Evolutionary conservation across 495 filamentous ascomycete species (phyloP).

Genomic region (Hapsidospora chrysogenum): DNA sequence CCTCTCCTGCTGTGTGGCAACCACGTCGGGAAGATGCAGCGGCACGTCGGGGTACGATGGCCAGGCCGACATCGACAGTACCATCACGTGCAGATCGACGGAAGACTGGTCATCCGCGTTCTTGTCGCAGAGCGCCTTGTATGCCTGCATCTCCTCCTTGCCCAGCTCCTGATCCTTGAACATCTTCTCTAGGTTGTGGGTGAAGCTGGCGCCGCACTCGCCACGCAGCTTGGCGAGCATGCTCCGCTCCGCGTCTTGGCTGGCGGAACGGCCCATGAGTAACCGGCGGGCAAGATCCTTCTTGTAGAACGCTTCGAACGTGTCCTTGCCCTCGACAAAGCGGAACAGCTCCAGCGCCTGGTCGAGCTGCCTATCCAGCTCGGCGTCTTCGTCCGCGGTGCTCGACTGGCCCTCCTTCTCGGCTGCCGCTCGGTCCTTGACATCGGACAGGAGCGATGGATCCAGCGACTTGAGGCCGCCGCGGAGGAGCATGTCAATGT

Average conservation of each 20-base stretch:
- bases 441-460: slow-evolving; percentile 32
- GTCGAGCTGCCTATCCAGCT: slow-evolving; percentile 79
- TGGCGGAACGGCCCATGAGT: slow-evolving; percentile 80
- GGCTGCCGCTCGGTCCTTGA: slow-evolving; percentile 28
- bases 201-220: slow-evolving; percentile 86
- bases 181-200: slow-evolving; percentile 95
- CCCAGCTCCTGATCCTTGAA: slow-evolving; percentile 94
- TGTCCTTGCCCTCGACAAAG: slow-evolving; percentile 92
- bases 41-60: slow-evolving; percentile 73
- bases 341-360: slow-evolving; percentile 86
- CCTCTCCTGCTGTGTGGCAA: slow-evolving; percentile 46
- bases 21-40: slow-evolving; percentile 55
- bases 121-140: slow-evolving; percentile 38
- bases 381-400: slow-evolving; percentile 69
- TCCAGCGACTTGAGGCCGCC: slow-evolving; percentile 72
- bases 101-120: slow-evolving; percentile 21
- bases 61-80: slow-evolving; percentile 80
- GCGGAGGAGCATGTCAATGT: slow-evolving; percentile 79
- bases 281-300: slow-evolving; percentile 81
- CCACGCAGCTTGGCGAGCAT: slow-evolving; percentile 85
- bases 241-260: slow-evolving; percentile 83
- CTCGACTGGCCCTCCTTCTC: slow-evolving; percentile 36
- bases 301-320: slow-evolving; percentile 98
- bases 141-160: slow-evolving; percentile 66
- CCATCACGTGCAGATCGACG: slow-evolving; percentile 73